Conservation (phyloP, 495 filamentous ascomycete species). For the Cudoniella acicularis region DNA sequence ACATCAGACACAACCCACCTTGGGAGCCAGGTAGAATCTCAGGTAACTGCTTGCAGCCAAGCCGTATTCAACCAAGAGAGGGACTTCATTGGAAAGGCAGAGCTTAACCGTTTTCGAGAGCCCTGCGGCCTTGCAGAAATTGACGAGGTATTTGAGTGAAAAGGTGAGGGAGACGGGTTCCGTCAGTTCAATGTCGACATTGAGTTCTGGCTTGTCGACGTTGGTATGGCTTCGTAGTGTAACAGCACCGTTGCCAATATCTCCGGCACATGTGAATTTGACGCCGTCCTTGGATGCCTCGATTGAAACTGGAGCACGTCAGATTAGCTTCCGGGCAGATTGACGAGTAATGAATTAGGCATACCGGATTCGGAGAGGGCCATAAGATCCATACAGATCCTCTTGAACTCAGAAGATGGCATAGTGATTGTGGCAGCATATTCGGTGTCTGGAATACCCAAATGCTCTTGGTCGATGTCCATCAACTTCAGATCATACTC, state of each 20-base stretch:
- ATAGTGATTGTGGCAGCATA: slow-evolving; percentile 89
- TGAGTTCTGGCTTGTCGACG: slow-evolving; percentile 83
- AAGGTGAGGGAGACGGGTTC: slow-evolving; percentile 96
- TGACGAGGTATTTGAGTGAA: slow-evolving; percentile 98
- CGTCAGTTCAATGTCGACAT: slow-evolving; percentile 82
- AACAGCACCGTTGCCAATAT: slow-evolving; percentile 93
- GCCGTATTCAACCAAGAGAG: slow-evolving; percentile 88
- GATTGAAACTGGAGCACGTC: slow-evolving; percentile 66
- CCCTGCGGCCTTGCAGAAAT: slow-evolving; percentile 97
- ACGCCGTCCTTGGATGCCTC: slow-evolving; percentile 96
- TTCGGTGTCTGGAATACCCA: slow-evolving; percentile 97
- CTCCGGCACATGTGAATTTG: slow-evolving; percentile 90
- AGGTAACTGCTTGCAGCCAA: slow-evolving; percentile 81
- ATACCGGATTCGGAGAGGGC: slow-evolving; percentile 91
- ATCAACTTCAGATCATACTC: slow-evolving; percentile 99
- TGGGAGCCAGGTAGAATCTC: slow-evolving; percentile 96
- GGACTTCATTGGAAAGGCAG: slow-evolving; percentile 92
- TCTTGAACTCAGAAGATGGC: slow-evolving; percentile 88
- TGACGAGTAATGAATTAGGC: slow-evolving; percentile 16
- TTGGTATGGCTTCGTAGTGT: slow-evolving; percentile 86
- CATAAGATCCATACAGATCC: slow-evolving; percentile 89
- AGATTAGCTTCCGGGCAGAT: slow-evolving; percentile 5
- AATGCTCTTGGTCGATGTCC: slow-evolving; percentile 99
- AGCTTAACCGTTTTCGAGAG: slow-evolving; percentile 81
- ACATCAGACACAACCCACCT: slow-evolving; percentile 40